These are phyloP conservation scores for Zygotorulaspora florentina DNA, from an alignment of 805 yeast species.

Conservation along the genomic window DNA sequence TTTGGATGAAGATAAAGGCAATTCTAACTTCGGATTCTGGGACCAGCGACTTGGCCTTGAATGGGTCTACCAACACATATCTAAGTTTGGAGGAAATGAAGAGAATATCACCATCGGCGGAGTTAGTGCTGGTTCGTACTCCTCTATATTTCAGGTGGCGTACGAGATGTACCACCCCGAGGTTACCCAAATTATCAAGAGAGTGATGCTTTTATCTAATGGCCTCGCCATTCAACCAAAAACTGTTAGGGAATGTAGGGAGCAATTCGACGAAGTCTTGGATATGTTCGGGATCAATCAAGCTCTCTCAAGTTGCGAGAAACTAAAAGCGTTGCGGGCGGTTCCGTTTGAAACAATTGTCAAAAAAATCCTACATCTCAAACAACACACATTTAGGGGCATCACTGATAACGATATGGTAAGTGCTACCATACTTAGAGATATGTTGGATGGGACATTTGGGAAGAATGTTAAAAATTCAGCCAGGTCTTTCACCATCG, in stretches of 20 bases:
- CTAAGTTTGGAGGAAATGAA: conserved; percentile 46
- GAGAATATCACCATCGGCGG: conserved; percentile 43
- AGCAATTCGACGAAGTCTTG: conserved; percentile 37
- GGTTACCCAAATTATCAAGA: conserved; percentile 39
- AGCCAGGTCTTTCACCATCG: conserved; percentile 28
- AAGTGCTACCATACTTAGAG: conserved; percentile 29
- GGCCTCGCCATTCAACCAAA: conserved; percentile 40
- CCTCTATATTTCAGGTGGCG: conserved; percentile 40
- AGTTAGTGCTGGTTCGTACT: conserved; percentile 45
- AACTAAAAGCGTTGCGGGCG: conserved; percentile 21
- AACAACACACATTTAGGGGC: conserved; percentile 38
- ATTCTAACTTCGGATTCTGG: conserved; percentile 41
- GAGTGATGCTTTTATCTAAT: conserved; percentile 37
- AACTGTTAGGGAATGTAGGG: conserved; percentile 33
- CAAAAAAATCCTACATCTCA: conserved; percentile 28
- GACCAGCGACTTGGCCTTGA: conserved; percentile 45
- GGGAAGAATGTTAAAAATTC: conserved; percentile 23
- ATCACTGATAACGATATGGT: conserved; percentile 40
- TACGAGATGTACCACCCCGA: conserved; percentile 42
- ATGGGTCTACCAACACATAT: conserved; percentile 44
- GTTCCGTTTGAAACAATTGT: conserved; percentile 19
- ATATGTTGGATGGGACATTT: conserved; percentile 32
- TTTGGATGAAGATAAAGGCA: conserved; percentile 32
- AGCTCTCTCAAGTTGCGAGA: conserved; percentile 18
- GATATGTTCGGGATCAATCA: conserved; percentile 23